phyloP scores from a whole-genome alignment of 345 rosid species.

The Euphorbia lathyris region DNA sequence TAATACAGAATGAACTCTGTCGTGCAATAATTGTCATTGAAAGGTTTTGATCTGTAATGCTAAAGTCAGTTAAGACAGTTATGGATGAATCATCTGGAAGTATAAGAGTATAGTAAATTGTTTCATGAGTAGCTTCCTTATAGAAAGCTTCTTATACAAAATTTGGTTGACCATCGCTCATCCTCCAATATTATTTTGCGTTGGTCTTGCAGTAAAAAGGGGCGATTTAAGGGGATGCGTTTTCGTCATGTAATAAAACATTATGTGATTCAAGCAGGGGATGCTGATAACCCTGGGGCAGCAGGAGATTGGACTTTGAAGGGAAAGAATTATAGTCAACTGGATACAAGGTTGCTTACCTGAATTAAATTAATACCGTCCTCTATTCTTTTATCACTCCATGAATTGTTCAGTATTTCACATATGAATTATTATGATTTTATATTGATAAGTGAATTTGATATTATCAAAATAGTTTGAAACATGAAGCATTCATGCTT shows the following conservation, averaged over 20 bases:
- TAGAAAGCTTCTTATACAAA: neutral
- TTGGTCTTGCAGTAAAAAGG: slow-evolving; percentile 26
- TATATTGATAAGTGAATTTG: neutral
- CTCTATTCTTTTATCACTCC: neutral
- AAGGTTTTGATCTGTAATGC: neutral
- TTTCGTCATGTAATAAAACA: slow-evolving; percentile 32
- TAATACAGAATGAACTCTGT: neutral
- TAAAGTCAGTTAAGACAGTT: neutral
- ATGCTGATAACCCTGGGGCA: slow-evolving; percentile 12
- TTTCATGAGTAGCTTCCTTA: neutral
- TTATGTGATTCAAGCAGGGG: slow-evolving; percentile 30
- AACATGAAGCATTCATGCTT: slow-evolving; percentile 33
- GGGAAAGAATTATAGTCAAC: slow-evolving; percentile 28
- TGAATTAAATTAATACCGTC: neutral
- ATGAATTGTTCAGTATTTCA: neutral
- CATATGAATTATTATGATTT: neutral
- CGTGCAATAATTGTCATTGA: neutral
- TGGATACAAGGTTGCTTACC: slow-evolving; percentile 17
- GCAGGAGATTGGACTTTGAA: slow-evolving; percentile 27
- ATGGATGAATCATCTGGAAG: neutral
- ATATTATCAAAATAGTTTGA: slow-evolving; percentile 13
- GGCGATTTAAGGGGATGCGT: slow-evolving; percentile 24
- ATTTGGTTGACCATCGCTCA: neutral
- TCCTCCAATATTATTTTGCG: neutral
- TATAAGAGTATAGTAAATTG: neutral